Base-by-base conservation (phyloP, 2,329 filamentous ascomycete species). In the Cryphonectria naterciae region DNA sequence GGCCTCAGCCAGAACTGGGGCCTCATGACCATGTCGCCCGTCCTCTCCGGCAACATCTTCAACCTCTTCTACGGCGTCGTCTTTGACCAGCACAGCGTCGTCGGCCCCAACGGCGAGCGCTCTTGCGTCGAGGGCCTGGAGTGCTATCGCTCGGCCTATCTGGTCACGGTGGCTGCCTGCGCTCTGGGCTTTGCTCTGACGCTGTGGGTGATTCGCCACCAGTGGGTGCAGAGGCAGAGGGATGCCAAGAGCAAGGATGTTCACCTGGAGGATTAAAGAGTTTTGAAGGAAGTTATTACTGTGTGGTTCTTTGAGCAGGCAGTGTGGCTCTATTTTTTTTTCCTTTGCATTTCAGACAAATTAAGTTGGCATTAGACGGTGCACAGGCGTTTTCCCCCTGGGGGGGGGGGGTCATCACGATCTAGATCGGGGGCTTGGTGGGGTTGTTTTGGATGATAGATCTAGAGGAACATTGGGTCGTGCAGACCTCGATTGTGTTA, bases 1-100 rank as follows among this genome's bases (percentile, higher is more conserved):
- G 95, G 95, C 1, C 85, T 99, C 63, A 94, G 92, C 69, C 93
- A 97, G 78, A 99, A 98, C 78, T 99, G 96, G 95, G 96, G 96
- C 19, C 92, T 92, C 76, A 97, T 99, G 90, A 98, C 94, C 0
- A 84, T 98, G 64, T 92, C 93, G 2, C 95, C 95, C 0, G 93
- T 97, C 2, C 81, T 97, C 39, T 94, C 91, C 11, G 95, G 94
- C 65, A 97, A 98, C 76, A 80, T 97, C 32, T 98, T 97, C 85
- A 99, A 98, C 78, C 82, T 98, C 1, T 89, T 96, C 70, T 99
- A 98, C 79, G 96, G 96, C 65, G 82, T 80, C 22, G 90, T 97
- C 0, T 97, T 94, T 75, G 96, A 99, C 79, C 83, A 83, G 11
- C 94, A 98, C 80, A 95, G 92, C 32, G 81, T 91, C 46, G 83